A percentile compares a stretch with the other conserved stretches of the same genome.
Evolutionary conservation across 352 stramenopile species (phyloP).

Genomic region (Pythium graminicola): DNA sequence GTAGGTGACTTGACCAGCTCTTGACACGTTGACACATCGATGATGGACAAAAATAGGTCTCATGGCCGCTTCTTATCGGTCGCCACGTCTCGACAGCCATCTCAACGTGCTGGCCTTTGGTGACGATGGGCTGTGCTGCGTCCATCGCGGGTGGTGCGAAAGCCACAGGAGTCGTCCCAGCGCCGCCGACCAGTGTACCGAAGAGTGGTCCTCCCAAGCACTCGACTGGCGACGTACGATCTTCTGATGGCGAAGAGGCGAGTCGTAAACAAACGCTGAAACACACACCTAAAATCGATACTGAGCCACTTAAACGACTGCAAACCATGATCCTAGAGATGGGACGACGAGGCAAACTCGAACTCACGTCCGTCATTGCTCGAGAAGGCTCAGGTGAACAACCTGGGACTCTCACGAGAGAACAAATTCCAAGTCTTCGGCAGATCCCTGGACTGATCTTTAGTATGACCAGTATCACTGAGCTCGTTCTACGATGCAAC

Average conservation of each 20-base stretch:
- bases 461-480: slow-evolving; percentile 45
- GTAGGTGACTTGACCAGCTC: too few species aligned
- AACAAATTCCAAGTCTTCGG: slow-evolving; percentile 39
- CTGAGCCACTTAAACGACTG: slow-evolving; percentile 25
- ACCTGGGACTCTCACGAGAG: slow-evolving; percentile 43
- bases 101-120: too few species aligned
- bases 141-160: slow-evolving; percentile 14
- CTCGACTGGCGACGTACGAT: slow-evolving; percentile 1
- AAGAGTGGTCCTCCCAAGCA: neutral
- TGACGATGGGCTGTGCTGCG: slow-evolving; percentile 29
- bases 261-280: slow-evolving; percentile 19
- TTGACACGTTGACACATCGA: too few species aligned
- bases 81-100: too few species aligned
- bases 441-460: slow-evolving; percentile 55
- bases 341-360: slow-evolving; percentile 38
- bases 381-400: slow-evolving; percentile 31
- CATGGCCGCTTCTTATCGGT: too few species aligned
- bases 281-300: slow-evolving; percentile 15
- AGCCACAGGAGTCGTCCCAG: neutral
- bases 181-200: neutral
- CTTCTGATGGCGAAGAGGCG: neutral
- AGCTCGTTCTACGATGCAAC: slow-evolving; percentile 65
- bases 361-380: slow-evolving; percentile 54
- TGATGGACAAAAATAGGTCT: too few species aligned
- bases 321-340: slow-evolving; percentile 49